Evolutionary conservation across 2,329 filamentous ascomycete genomes (phyloP).

Genomic region (Mycogone perniciosa): DNA sequence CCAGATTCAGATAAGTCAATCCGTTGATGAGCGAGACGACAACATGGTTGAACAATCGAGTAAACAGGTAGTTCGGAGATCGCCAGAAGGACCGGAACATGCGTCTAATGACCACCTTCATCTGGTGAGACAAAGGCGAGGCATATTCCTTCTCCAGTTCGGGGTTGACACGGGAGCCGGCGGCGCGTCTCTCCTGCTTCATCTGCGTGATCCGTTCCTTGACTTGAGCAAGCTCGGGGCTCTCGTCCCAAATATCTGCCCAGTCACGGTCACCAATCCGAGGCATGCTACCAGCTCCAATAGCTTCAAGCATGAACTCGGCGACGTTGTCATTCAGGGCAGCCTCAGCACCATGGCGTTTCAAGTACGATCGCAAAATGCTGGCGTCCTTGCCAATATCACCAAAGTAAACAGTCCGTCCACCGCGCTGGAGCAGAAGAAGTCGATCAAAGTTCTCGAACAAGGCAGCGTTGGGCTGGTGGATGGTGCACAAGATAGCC

Average conservation of each 20-base stretch:
- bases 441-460: slow-evolving; percentile 87
- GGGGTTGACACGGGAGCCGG: slow-evolving; percentile 37
- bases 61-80: slow-evolving; percentile 83
- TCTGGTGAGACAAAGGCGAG: slow-evolving; percentile 71
- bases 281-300: slow-evolving; percentile 67
- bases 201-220: slow-evolving; percentile 63
- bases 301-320: slow-evolving; percentile 82
- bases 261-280: slow-evolving; percentile 71
- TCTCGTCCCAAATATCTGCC: slow-evolving; percentile 72
- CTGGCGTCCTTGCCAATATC: slow-evolving; percentile 71
- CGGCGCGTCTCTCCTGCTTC: slow-evolving; percentile 51
- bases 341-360: slow-evolving; percentile 54
- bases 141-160: slow-evolving; percentile 70
- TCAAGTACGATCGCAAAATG: slow-evolving; percentile 59
- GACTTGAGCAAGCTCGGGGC: slow-evolving; percentile 59
- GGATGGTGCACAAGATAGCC: slow-evolving; percentile 85
- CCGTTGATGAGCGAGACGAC: slow-evolving; percentile 73
- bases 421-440: slow-evolving; percentile 69
- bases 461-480: slow-evolving; percentile 78
- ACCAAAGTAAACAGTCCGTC: slow-evolving; percentile 79
- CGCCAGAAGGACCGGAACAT: slow-evolving; percentile 79
- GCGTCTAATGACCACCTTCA: slow-evolving; percentile 65
- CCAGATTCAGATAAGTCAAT: slow-evolving; percentile 70
- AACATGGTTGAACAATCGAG: slow-evolving; percentile 77
- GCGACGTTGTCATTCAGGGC: slow-evolving; percentile 51